Evolutionary conservation across 2,329 filamentous ascomycete species (phyloP).

Genomic region (Botrytis byssoidea): DNA sequence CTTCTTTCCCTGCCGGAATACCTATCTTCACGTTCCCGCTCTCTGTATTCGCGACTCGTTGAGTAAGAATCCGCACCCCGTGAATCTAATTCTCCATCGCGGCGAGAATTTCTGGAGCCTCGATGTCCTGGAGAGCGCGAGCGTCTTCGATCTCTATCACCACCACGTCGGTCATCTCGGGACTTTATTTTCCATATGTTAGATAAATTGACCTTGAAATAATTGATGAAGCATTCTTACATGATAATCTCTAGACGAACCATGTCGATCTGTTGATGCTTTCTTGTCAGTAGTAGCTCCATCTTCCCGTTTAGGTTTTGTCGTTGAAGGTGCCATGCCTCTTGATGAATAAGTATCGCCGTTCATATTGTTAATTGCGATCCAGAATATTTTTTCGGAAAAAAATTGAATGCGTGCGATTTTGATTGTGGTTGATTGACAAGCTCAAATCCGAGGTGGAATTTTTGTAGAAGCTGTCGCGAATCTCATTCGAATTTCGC

Average conservation of each 20-base stretch:
- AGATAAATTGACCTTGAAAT: constrained; percentile 25
- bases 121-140: constrained; percentile 83
- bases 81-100: constrained; percentile 61
- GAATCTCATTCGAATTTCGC: constrained; percentile 22
- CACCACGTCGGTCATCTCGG: constrained; percentile 41
- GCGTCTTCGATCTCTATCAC: constrained; percentile 59
- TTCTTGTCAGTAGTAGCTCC: constrained; percentile 40
- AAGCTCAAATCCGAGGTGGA: not conserved
- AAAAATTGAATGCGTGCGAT: not conserved
- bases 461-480: constrained; percentile 25
- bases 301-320: constrained; percentile 32
- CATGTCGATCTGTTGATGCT: constrained; percentile 48
- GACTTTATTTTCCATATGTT: constrained; percentile 34
- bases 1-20: constrained; percentile 70
- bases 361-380: constrained; percentile 62
- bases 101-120: constrained; percentile 62
- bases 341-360: constrained; percentile 78
- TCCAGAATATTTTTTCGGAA: not conserved
- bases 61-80: constrained; percentile 72
- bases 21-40: constrained; percentile 89
- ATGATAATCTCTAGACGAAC: constrained; percentile 51
- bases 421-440: constrained; percentile 19
- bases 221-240: constrained; percentile 41
- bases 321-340: constrained; percentile 51
- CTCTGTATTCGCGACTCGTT: constrained; percentile 86